phyloP scores from a whole-genome alignment of 192 early-diverging fungal species.

The Phlyctochytrium planicorne region DNA sequence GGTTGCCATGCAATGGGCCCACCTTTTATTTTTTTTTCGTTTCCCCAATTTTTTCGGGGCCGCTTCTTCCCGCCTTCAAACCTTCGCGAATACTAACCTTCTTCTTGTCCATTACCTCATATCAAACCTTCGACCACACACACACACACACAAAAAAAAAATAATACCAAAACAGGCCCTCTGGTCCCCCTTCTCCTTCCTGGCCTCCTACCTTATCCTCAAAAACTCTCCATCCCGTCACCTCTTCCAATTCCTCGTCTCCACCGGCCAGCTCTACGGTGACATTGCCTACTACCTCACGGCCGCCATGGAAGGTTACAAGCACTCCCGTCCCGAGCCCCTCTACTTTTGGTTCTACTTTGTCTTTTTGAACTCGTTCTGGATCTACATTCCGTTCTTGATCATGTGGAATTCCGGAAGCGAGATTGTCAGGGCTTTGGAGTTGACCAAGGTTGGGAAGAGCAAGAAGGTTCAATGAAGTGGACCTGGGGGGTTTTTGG shows the following conservation, averaged over 20 bases:
- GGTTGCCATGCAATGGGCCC: no score
- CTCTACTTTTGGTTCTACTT: constrained; percentile 93
- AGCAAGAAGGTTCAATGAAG: constrained; percentile 3
- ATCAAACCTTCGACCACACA: no score
- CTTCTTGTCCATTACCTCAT: no score
- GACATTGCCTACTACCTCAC: constrained; percentile 81
- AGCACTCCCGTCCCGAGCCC: constrained; percentile 70
- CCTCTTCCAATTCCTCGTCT: constrained; percentile 53
- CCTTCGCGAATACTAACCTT: no score
- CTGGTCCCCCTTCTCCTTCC: constrained; percentile 48
- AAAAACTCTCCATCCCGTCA: constrained; percentile 36
- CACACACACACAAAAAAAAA: no score
- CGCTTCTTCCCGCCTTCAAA: no score
- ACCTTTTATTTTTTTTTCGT: no score
- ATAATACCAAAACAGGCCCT: no score
- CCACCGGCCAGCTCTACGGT: constrained; percentile 73
- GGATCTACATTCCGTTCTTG: constrained; percentile 74
- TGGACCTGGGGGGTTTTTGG: no score
- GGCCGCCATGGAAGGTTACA: constrained; percentile 47
- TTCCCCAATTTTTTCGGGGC: no score
- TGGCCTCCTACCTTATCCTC: constrained; percentile 35
- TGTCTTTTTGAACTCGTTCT: constrained; percentile 75
- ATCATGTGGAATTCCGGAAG: constrained; percentile 34
- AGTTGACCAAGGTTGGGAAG: background rate
- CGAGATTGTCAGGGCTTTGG: constrained; percentile 29